phyloP scores from a whole-genome alignment of 805 yeast species.

The Kockiozyma suomiensis region DNA sequence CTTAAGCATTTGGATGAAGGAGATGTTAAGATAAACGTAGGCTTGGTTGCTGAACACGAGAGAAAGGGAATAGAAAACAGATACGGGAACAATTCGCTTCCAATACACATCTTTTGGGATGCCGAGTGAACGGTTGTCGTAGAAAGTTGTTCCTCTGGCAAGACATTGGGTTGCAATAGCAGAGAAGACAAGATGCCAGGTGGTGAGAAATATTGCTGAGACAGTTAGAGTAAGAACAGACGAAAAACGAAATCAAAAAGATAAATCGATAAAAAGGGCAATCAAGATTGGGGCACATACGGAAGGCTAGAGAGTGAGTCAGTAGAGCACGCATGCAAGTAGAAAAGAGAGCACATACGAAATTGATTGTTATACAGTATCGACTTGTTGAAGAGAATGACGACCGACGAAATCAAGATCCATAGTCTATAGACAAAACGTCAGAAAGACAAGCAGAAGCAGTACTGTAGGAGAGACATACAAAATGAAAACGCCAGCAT shows the following conservation, averaged over 20 bases:
- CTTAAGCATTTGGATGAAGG: conserved; percentile 38
- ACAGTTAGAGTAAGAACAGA: neutral
- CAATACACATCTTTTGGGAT: conserved; percentile 29
- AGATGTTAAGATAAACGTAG: conserved; percentile 37
- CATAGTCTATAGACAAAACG: conserved; percentile 19
- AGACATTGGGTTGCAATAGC: conserved; percentile 35
- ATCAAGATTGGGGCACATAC: conserved; percentile 17
- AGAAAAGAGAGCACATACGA: conserved; percentile 10
- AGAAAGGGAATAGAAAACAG: conserved; percentile 36
- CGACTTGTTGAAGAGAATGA: conserved; percentile 33
- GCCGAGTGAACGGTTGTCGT: conserved; percentile 24
- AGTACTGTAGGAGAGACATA: neutral
- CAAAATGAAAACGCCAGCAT: conserved; percentile 10
- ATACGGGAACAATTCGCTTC: conserved; percentile 35
- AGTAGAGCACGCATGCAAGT: neutral
- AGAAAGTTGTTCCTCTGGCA: conserved; percentile 31
- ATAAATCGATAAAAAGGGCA: neutral
- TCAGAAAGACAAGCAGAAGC: neutral
- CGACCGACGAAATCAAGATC: conserved; percentile 35
- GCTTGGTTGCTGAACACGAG: conserved; percentile 36
- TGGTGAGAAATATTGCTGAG: conserved; percentile 35
- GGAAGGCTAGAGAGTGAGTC: conserved; percentile 13
- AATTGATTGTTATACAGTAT: conserved; percentile 25
- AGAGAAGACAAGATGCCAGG: conserved; percentile 37
- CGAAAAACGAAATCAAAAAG: neutral